Evolutionary conservation across 805 yeast genomes (phyloP), one percentile per base, ranked within the genome.

Genomic region (Dipodascopsis uninucleata): DNA sequence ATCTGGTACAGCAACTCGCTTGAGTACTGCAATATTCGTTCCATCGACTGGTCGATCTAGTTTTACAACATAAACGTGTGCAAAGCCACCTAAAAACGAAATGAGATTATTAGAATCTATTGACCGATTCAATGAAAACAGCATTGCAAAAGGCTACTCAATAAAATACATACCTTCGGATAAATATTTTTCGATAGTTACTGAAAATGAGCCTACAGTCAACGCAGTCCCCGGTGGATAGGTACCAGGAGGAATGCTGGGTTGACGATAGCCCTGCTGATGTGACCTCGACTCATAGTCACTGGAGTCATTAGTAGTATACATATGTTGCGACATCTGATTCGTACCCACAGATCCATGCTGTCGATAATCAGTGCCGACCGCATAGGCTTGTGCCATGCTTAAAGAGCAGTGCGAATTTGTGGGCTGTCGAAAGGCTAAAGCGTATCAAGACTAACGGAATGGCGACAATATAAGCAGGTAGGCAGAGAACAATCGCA

Each of bases 1-100:
- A 61, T 83, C 87, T 3, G 97, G 97, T 2, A 93, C 98, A 25
- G 82, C 82, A n/a, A 93, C 97, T 52, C 98, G 75, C 65, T 93
- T 93, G 58, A 93, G 71, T 62, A 97, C 93, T 4, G 90, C 96
- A 7, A 61, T 9, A 72, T 64, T 43, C 39, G 72, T 64, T 16
- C 77, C 78, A 12, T 74, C 70, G 53, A 71, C 77, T 3, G 76
- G 70, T 5, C 88, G 88, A 22, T 75, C 71, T 16, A 84, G 78
- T 36, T 74, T 74, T 49, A 88, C 90, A 14, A 83, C 76, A 64
- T 93, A 93, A 4, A 93, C 96, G 62, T 85, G 95, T 8, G 98
- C 97, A 71, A 86, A 93, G 10, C 98, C 98, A 36, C 82, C 72
- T 58, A 28, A n/a, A 35, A 28, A 18, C 28, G 10, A 14, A 28